Evolutionary conservation across 2,329 filamentous ascomycete species (phyloP), one percentile per base, ranked within the genome.

Genomic region (Talaromyces albobiverticillius): DNA sequence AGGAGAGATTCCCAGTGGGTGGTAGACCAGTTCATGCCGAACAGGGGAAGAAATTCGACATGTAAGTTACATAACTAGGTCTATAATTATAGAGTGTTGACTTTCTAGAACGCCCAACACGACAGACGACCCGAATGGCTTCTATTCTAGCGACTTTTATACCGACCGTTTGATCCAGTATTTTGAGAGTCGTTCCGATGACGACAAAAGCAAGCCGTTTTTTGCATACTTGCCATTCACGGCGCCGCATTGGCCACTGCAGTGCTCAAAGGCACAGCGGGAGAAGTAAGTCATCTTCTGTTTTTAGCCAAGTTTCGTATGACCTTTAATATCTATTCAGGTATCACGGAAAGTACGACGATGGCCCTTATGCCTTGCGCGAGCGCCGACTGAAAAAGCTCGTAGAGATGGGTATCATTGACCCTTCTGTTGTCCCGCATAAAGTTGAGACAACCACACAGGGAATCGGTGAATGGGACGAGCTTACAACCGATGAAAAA

Each of bases 401-500:
- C 10, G 36, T 32, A 9, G 48, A 51, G 9, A 8, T 51, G 26
- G 48, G 48, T 10, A 42, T 51, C 40, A 43, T 51, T 23, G 36
- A 42, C 26, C 11, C 10, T 10, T 29, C 36, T 4, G 38, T 51
- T 18, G 13, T 57, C 11, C 42, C 56, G 11, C 56, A 61, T 23
- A 14, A 53, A n/a, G 53, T 61, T 23, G 54, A 57, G 40, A 58
- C 55, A 16, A 47, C 40, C 8, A 53, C 51, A 3, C 46, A 49
- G 14, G 46, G 36, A 13, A 43, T 43, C 11, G 54, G 53, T 3
- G 57, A 57, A 38, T 60, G 59, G 59, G 56, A 61, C 10, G 45
- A 58, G 20, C 41, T 61, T 13, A 56, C 52, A 3, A 16, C 53
- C 2, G 55, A 61, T 13, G 61, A 68, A 53, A 61, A 60, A 29